Percentiles rank a stretch among this genome's conserved stretches.
Evolutionary conservation across 139 green algal species (phyloP).

Genomic region (Deuterostichococcus epilithicus): DNA sequence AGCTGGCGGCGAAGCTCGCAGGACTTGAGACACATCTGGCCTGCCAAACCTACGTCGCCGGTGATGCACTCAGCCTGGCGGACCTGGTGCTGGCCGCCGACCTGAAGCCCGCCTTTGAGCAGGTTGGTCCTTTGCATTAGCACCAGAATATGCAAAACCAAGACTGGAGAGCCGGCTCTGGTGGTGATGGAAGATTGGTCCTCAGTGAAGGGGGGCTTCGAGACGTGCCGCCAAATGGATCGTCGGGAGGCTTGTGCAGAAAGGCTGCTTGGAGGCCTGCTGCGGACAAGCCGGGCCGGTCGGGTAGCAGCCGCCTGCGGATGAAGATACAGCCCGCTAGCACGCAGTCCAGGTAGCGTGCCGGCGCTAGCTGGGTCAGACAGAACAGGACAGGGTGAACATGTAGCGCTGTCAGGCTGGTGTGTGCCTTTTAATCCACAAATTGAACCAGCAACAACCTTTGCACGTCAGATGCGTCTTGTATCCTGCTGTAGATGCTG

Average conservation of each 20-base stretch:
- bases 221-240: too few species aligned
- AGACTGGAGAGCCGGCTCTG: too few species aligned
- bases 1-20: background rate
- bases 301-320: too few species aligned
- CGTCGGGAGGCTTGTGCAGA: too few species aligned
- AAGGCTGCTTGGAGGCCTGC: too few species aligned
- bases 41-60: slow-evolving; percentile 11
- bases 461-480: background rate
- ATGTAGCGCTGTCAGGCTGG: background rate
- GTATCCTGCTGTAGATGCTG: slow-evolving; percentile 6
- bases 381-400: background rate
- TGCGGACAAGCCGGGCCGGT: too few species aligned
- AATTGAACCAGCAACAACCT: too few species aligned
- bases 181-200: too few species aligned
- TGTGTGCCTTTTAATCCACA: background rate
- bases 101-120: background rate
- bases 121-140: background rate
- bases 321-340: background rate
- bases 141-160: too few species aligned
- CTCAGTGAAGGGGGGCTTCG: too few species aligned
- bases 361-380: background rate
- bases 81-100: slow-evolving; percentile 13
- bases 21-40: slow-evolving; percentile 7
- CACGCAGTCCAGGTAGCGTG: background rate
- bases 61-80: slow-evolving; percentile 14